Evolutionary conservation across 73 alveolate species (phyloP).

Genomic region (Uronychia setigera): DNA sequence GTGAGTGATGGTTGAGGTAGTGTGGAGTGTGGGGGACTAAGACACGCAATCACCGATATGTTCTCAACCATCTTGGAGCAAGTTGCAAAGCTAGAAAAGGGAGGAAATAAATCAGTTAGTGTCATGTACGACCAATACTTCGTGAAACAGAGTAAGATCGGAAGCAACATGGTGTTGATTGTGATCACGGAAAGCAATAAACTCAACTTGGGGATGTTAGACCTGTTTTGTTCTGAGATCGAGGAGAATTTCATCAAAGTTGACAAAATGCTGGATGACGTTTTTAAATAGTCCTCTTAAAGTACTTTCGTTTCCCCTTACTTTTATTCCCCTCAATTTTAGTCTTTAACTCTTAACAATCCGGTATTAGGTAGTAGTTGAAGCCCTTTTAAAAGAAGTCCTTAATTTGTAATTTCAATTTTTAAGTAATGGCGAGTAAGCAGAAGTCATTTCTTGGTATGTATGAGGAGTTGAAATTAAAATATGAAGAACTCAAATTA

Average conservation of each 20-base stretch:
- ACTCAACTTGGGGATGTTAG: conserved; percentile 40
- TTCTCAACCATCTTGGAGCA: conserved; percentile 34
- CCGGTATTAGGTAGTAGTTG: no score
- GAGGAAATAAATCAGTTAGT: conserved; percentile 34
- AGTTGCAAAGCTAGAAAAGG: conserved; percentile 32
- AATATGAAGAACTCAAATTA: conserved; percentile 10
- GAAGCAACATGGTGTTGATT: conserved; percentile 39
- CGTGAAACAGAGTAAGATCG: conserved; percentile 37
- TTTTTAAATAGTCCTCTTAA: conserved; percentile 9
- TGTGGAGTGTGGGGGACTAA: conserved; percentile 24
- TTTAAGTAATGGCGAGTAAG: background rate
- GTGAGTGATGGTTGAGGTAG: conserved; percentile 4
- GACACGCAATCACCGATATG: conserved; percentile 51
- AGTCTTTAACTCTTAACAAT: no score
- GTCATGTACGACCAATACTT: conserved; percentile 58
- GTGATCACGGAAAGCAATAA: conserved; percentile 31
- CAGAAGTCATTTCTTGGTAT: background rate
- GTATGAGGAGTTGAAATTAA: conserved; percentile 9
- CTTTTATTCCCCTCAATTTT: no score
- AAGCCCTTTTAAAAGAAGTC: no score
- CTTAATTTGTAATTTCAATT: background rate
- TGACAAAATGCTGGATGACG: conserved; percentile 34
- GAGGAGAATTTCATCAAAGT: conserved; percentile 34
- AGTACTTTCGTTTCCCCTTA: background rate
- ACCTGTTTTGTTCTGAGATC: conserved; percentile 26